Evolutionary conservation across 495 filamentous ascomycete species (phyloP).

Genomic region (Aspergillus olivimuriae): DNA sequence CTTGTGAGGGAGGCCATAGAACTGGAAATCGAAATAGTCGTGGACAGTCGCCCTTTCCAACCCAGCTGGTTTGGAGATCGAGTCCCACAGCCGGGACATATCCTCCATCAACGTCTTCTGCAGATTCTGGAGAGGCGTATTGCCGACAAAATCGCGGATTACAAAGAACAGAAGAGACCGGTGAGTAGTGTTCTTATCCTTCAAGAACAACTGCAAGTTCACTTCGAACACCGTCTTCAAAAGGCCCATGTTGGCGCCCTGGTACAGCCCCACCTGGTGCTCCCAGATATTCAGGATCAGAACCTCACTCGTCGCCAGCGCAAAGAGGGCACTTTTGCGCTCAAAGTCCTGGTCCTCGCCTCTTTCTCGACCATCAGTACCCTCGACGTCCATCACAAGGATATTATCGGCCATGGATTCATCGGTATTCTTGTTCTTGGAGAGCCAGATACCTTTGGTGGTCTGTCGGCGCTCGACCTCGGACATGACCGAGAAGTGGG

Average conservation of each 20-base stretch:
- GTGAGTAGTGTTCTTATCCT: constrained; percentile 82
- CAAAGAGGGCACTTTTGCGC: constrained; percentile 94
- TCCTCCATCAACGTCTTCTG: constrained; percentile 87
- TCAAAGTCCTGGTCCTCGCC: constrained; percentile 99
- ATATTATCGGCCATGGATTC: constrained; percentile 89
- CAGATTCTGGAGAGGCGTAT: constrained; percentile 80
- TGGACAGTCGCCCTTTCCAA: constrained; percentile 84
- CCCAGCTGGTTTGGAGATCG: constrained; percentile 82
- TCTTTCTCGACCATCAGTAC: constrained; percentile 91
- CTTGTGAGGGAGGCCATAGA: constrained; percentile 93
- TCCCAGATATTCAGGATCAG: constrained; percentile 99
- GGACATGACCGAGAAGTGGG: constrained; percentile 93
- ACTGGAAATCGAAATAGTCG: constrained; percentile 98
- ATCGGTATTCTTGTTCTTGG: constrained; percentile 71
- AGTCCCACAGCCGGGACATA: constrained; percentile 82
- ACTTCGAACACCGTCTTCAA: constrained; percentile 99
- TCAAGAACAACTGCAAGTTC: constrained; percentile 91
- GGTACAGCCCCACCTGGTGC: constrained; percentile 95
- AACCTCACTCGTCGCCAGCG: constrained; percentile 94
- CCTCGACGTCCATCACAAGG: constrained; percentile 98
- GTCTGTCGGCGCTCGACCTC: constrained; percentile 87
- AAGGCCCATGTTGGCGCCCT: constrained; percentile 97
- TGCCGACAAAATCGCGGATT: constrained; percentile 91
- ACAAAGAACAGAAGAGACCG: constrained; percentile 96
- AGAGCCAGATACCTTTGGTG: constrained; percentile 99